Base-by-base conservation (phyloP, 1,139 yeast genomes). In the Arxiozyma bovina region DNA sequence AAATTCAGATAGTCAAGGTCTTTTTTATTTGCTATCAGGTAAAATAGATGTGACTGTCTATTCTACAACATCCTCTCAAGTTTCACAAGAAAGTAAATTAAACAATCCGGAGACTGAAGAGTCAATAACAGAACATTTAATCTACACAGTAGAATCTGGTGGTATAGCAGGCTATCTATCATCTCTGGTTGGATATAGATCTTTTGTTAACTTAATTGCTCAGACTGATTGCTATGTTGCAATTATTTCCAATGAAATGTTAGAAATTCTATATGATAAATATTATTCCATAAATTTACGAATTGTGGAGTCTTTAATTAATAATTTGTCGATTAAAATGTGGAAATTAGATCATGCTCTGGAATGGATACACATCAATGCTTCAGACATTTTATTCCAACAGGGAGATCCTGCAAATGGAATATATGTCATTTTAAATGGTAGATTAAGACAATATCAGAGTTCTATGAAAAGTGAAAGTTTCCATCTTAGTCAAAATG, bases 321-420 rank as follows among this genome's bases (percentile, higher is more conserved):
- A 76, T 25, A 76, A 87, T 3, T 71, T 93, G 49, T 84, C 93
- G 38, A 75, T 80, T 40, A 80, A 87, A 54, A 74, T 93, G 50
- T 70, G 87, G 48, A 82, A 86, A 52, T 79, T 93, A 50, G 99
- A 93, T 67, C 88, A 87, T 70, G 96, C 98, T 0, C 73, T 93
- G 52, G 99, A 93, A 68, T 93, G 99, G 99, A 82, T 93, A 50
- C 96, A 89, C 58, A 77, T 88, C 4, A 83, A 83, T 18, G 94
- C 97, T 0, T 96, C 98, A 0, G 85, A 85, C 54, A 79, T 84
- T 0, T 70, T 93, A 30, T 88, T 87, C 62, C 78, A 82, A 3
- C 94, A 93, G 67, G 95, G 91, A 0, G 95, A 89, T 53, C 80
- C 80, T 42, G 96, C 99, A 0, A 93, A 90, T 67, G 96, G 97